Evolutionary conservation across 495 filamentous ascomycete genomes (phyloP), one percentile per base, ranked within the genome.

Genomic region (Aspergillus diversus): DNA sequence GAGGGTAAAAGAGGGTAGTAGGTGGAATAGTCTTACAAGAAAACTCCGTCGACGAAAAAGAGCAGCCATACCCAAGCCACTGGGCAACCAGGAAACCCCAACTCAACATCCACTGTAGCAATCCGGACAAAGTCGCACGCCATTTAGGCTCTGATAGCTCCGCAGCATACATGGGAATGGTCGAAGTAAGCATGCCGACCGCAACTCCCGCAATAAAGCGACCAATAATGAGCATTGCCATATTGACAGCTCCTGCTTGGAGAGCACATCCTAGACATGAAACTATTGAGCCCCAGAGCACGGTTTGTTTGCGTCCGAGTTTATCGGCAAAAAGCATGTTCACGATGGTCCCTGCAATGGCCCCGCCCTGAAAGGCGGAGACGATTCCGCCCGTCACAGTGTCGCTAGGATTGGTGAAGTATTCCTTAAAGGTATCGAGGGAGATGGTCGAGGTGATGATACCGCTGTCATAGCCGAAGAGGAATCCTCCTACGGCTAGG

Each of bases 11-110:
- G 13, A 33, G 11, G 32, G 11, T n/a, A 9, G 31, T 9, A 27
- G 31, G 46, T 2, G 13, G 8, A 37, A 15, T n/a, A 39, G 33
- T 60, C 63, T 27, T 55, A 73, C 84, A 83, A 65, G 80, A 74
- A 49, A 81, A 78, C 2, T 71, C 64, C 3, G 72, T 75, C 0
- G 77, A 72, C 55, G 75, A 74, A 12, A 81, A 72, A 3, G 77
- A 81, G 34, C 78, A 81, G 1, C 80, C 81, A 71, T 81, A 82
- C 7, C 79, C 80, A 8, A 80, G 67, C 81, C 81, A 80, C 72
- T 69, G 65, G 1, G 80, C 81, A 9, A 78, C 77, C 7, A 81
- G 64, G 60, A 71, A 79, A 3, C 78, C 80, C 57, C 78, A 76
- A 54, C 78, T 77, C 32, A 80, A 59, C 64, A 80, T 82, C 77